A percentile compares a stretch with the other conserved stretches of the same genome.
These are phyloP conservation scores for Globisporangium radiosum DNA, from an alignment of 352 stramenopile species.

Conservation along the genomic window DNA sequence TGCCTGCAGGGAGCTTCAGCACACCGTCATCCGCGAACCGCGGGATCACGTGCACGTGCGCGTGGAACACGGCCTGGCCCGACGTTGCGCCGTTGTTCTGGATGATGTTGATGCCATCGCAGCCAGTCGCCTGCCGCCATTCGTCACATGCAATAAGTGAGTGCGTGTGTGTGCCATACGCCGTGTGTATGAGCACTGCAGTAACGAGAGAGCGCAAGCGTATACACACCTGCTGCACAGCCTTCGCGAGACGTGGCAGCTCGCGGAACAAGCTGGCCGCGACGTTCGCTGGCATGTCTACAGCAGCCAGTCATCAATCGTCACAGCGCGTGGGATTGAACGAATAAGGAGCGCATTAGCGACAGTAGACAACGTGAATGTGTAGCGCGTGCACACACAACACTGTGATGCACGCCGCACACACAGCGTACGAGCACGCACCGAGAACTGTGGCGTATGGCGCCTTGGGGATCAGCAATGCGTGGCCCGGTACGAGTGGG, in stretches of 20 bases:
- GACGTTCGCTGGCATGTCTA: slow-evolving; percentile 68
- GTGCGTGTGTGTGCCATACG: too few species aligned
- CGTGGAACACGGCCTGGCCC: slow-evolving; percentile 74
- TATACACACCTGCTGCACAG: slow-evolving; percentile 42
- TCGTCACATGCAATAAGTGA: too few species aligned
- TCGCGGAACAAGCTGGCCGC: slow-evolving; percentile 67
- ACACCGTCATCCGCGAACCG: slow-evolving; percentile 58
- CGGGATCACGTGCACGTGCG: slow-evolving; percentile 76
- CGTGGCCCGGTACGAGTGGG: slow-evolving; percentile 53
- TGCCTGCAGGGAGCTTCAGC: slow-evolving; percentile 41
- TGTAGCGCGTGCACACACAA: neutral
- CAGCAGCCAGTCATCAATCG: neutral
- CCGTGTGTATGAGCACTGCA: too few species aligned
- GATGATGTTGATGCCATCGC: slow-evolving; percentile 70
- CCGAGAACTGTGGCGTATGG: slow-evolving; percentile 61
- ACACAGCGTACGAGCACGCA: slow-evolving; percentile 9
- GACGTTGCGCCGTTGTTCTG: slow-evolving; percentile 73
- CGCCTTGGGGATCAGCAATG: slow-evolving; percentile 70
- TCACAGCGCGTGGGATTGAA: neutral
- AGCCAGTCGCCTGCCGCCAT: slow-evolving; percentile 36
- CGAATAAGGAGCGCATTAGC: neutral
- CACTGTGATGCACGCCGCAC: neutral
- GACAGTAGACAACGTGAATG: neutral
- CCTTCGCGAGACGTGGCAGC: slow-evolving; percentile 65
- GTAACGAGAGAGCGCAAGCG: too few species aligned